Evolutionary conservation across 768 basidiomycete species (phyloP), one percentile per base, ranked within the genome.

Genomic region (Mycena galopus): DNA sequence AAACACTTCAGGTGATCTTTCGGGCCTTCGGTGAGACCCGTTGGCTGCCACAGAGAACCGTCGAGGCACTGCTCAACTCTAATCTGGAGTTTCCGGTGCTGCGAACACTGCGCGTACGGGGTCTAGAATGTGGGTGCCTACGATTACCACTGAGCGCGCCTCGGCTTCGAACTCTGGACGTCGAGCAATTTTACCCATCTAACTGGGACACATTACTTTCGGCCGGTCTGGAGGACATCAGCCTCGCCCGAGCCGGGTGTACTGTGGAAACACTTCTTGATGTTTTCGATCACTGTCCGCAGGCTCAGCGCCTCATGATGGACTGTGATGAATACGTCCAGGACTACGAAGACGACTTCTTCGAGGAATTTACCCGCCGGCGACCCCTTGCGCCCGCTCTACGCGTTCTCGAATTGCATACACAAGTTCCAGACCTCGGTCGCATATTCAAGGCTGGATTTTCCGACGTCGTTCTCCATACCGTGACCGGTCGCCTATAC

Each of bases 361-460:
- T 61, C n/a, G 44, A 44, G 2, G 27, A 10, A 5, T 61, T 61
- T 14, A 50, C 67, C 10, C 35, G 47, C 27, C 19, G 50, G 12
- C 53, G 14, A 11, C 67, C 47, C 10, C 58, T 68, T 10, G 65
- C 59, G 2, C 67, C 59, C 6, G 51, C 59, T 19, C 33, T 69
- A 19, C 47, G 39, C 33, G 67, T 61, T 10, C 27, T 67, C 23
- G 47, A 67, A 33, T 50, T 67, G n/a, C 11, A 29, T 4, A 14
- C 50, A 0, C 4, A 11, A 0, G 30, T 47, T 8, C 2, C 33
- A 29, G 60, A 62, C 11, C 57, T 67, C 44, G 50, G 11, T 10
- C 44, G 42, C 12, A 19, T 66, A n/a, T 39, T 66, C 6, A 55
- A 25, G 10, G 39, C 37, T 19, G 55, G 55, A 6, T 66, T 66